Evolutionary conservation across 2,329 filamentous ascomycete genomes (phyloP), one percentile per base, ranked within the genome.

Genomic region (Periconia macrospinosa): DNA sequence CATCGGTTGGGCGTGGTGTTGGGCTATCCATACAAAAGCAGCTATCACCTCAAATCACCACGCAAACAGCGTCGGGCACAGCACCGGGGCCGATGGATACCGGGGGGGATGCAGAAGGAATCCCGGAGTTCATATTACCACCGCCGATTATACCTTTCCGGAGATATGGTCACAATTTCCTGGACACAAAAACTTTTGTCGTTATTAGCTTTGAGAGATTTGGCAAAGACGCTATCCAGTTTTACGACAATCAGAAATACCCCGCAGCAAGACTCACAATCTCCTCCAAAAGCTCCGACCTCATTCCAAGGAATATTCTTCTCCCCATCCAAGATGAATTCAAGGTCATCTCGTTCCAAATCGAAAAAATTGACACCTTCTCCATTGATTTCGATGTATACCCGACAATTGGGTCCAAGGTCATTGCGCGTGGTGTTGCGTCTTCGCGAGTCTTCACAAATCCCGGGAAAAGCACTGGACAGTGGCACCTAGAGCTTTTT

Each of bases 351-450:
- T 96, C 92, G 8, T 97, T 99, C 78, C 94, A 99, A 69, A 89
- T 97, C 49, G 94, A 99, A 74, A 94, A 91, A 58, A 79, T 97
- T 51, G 91, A 96, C 54, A 89, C 89, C 0, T 99, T 99, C 74
- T 88, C 91, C 15, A 88, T 99, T 59, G 94, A 99, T 73, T 96
- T 99, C 62, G 94, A 99, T 68, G 92, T 99, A 42, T 99, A 94
- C 73, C 93, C 94, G 0, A 96, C 94, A 0, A 97, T 97, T 69
- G 94, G 94, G 47, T 95, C 93, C 47, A 97, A 96, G 75, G 89
- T 97, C 47, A 97, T 99, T 70, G 94, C 93, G 13, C 95, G 96
- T 74, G 95, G 92, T 3, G 92, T 97, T 49, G 94, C 92, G 14
- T 83, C 97, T 27, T 91, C 94, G 1, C 90, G 87, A 56, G 89